phyloP scores from a whole-genome alignment of 345 rosid species.

The Eucalyptus urophylla region DNA sequence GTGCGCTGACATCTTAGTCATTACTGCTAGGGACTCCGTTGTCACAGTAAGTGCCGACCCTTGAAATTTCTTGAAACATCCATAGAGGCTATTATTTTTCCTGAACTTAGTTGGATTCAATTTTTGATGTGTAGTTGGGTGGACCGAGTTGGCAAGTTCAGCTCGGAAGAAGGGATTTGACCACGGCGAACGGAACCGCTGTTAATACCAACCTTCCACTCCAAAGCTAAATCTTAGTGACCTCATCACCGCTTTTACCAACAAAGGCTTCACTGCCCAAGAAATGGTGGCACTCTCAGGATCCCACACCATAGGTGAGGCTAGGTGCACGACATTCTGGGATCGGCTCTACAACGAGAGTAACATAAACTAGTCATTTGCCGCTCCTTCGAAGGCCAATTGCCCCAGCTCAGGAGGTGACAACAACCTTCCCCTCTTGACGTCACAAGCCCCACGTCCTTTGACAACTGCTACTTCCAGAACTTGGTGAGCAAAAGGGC shows the following conservation, averaged over 20 bases:
- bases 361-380: constrained; percentile 32
- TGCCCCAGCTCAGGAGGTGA: constrained; percentile 10
- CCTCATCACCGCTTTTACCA: neutral
- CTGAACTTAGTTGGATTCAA: neutral
- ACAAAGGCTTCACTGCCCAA: neutral
- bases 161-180: neutral
- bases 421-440: neutral
- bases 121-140: neutral
- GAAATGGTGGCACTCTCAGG: constrained; percentile 3
- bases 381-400: constrained; percentile 3
- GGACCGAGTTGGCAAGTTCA: neutral
- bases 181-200: neutral
- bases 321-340: constrained; percentile 23
- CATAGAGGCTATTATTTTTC: neutral
- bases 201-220: neutral
- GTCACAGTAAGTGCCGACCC: no score
- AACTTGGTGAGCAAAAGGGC: neutral
- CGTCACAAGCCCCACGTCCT: no score
- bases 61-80: no score
- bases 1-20: no score
- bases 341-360: constrained; percentile 30
- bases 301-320: constrained; percentile 41
- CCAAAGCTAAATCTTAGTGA: neutral
- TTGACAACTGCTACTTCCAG: neutral
- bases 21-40: no score